A percentile compares a stretch with the other conserved stretches of the same genome.
These are phyloP conservation scores for Apiosordaria backusii DNA, from an alignment of 495 filamentous ascomycete genomes.

Conservation along the genomic window DNA sequence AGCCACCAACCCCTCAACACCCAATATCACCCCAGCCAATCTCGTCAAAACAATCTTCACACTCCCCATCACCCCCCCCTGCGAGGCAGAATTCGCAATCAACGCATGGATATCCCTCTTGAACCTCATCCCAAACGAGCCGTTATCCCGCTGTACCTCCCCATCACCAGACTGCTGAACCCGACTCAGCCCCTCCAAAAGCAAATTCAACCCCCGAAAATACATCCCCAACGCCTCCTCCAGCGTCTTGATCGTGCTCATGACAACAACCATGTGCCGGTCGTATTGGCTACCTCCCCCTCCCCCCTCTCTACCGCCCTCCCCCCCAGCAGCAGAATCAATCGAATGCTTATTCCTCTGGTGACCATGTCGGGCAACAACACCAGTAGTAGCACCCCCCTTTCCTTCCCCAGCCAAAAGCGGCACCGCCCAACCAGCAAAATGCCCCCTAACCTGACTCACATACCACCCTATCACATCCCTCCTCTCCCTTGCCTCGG, in stretches of 20 bases:
- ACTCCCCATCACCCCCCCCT: constrained; percentile 45
- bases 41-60: constrained; percentile 52
- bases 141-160: constrained; percentile 24
- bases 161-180: constrained; percentile 15
- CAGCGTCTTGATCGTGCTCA: constrained; percentile 47
- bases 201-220: constrained; percentile 43
- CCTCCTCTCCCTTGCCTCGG: constrained; percentile 44
- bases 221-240: constrained; percentile 51
- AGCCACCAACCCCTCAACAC: background rate
- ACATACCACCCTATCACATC: constrained; percentile 52
- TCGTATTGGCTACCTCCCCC: constrained; percentile 22
- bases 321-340: background rate
- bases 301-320: background rate
- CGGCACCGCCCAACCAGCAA: constrained; percentile 49
- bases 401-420: constrained; percentile 31
- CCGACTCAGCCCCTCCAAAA: constrained; percentile 37
- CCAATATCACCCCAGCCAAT: constrained; percentile 47
- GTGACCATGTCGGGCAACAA: background rate
- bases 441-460: constrained; percentile 50
- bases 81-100: constrained; percentile 60
- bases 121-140: constrained; percentile 48
- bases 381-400: constrained; percentile 11
- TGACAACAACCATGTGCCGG: constrained; percentile 39
- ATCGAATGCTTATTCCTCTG: background rate
- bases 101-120: constrained; percentile 61